Base-by-base conservation (phyloP, 1,284 basidiomycete species). In the Heterobasidion parviporum region DNA sequence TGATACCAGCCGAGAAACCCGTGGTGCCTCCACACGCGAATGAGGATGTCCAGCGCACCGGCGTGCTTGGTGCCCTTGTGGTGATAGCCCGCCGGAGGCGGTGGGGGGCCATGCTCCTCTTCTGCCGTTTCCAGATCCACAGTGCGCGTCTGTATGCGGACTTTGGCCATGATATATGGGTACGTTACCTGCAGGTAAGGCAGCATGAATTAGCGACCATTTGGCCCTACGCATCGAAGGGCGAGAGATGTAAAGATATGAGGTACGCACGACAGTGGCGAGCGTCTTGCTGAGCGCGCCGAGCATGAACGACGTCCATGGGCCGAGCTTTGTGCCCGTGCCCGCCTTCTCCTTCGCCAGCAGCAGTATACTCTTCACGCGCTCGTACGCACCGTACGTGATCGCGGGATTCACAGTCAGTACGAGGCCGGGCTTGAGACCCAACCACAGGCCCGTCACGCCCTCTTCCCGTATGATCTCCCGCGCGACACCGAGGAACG, bases 361-460 rank as follows among this genome's bases (percentile, higher is more conserved):
- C 18, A 88, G 70, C 33, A 88, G 67, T 8, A 87, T 58, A 58
- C 75, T 81, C 77, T 98, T 98, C 59, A 97, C 79, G 53, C 94
- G 82, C 74, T 99, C 96, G 67, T 93, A 99, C 43, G 89, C 80
- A 53, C 97, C 97, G 69, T 99, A 99, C 1, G 97, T 99, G 72
- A 99, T 98, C 18, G 97, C 95, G 2, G 97, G 97, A 73, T 99
- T 99, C 54, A 91, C 84, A 38, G 94, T 98, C 46, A 99, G 80
- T 8, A 99, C 94, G 61, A 99, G 75, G 48, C 92, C 87, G 4
- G 97, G 95, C 69, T 88, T 90, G 57, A 99, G 77, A 8, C 97
- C 97, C 9, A 94, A 79, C 97, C 97, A 99, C 14, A 99, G 78
- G 10, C 94, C 97, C 0, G 87, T 81, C 12, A 95, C 72, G 55